Conservation (phyloP, 441 rosid species). For the Capsella rubella region DNA sequence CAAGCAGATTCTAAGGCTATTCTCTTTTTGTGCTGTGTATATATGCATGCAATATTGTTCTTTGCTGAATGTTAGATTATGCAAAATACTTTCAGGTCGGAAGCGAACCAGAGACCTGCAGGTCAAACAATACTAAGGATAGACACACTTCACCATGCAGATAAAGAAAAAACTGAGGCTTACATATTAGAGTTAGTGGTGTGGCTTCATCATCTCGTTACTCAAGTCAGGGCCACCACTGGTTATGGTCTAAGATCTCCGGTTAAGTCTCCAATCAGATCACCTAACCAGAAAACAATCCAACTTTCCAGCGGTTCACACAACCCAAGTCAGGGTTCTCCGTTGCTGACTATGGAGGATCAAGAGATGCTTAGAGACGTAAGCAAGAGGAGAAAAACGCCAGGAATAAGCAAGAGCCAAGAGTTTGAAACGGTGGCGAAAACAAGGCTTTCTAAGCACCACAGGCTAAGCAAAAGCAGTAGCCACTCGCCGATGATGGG, state of each 20-base stretch:
- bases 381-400: constrained; percentile 77
- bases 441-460: constrained; percentile 67
- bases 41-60: not conserved
- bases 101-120: constrained; percentile 65
- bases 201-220: constrained; percentile 89
- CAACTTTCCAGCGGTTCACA: constrained; percentile 51
- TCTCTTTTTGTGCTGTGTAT: not conserved
- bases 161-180: constrained; percentile 81
- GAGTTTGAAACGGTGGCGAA: constrained; percentile 70
- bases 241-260: constrained; percentile 75
- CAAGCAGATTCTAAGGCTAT: constrained; percentile 8
- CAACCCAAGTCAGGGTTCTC: constrained; percentile 52
- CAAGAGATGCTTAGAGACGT: constrained; percentile 94
- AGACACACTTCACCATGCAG: constrained; percentile 95
- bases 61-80: constrained; percentile 25
- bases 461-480: constrained; percentile 88
- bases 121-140: constrained; percentile 83
- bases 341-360: constrained; percentile 74
- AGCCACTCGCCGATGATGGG: constrained; percentile 82
- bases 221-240: constrained; percentile 72
- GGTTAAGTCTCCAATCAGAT: constrained; percentile 78
- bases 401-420: constrained; percentile 97
- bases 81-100: constrained; percentile 57
- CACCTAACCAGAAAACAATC: constrained; percentile 67
- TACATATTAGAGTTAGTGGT: constrained; percentile 83